Percentiles rank a stretch among this genome's conserved stretches.
phyloP scores from a whole-genome alignment of 495 filamentous ascomycete genomes.

The Penicillium roqueforti region DNA sequence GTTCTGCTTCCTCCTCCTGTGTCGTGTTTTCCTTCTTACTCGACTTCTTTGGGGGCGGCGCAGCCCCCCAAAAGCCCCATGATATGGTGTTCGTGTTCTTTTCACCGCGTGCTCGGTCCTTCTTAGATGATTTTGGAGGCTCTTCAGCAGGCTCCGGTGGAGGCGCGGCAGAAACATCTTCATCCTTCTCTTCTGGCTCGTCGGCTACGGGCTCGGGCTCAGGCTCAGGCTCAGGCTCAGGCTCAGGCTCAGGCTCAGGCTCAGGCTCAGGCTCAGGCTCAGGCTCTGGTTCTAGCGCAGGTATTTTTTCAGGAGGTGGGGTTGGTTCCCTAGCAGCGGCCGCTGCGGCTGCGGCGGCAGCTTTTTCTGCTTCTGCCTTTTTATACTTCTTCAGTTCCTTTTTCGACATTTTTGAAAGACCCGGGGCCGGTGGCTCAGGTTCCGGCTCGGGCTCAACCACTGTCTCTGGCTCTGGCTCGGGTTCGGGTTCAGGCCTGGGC shows the following conservation, averaged over 20 bases:
- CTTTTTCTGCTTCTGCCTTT: conserved; percentile 22
- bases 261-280: conserved; percentile 21
- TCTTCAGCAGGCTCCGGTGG: conserved; percentile 44
- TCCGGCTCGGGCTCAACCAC: conserved; percentile 29
- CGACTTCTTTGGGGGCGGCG: conserved; percentile 47
- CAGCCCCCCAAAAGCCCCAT: conserved; percentile 58
- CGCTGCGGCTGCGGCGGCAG: conserved; percentile 16
- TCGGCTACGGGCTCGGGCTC: conserved; percentile 13
- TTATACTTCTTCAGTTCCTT: conserved; percentile 33
- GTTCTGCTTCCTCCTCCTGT: conserved; percentile 23
- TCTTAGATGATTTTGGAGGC: conserved; percentile 48
- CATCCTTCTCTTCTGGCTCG: conserved; percentile 20
- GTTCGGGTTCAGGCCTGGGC: conserved; percentile 30
- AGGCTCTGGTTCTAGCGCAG: conserved; percentile 25
- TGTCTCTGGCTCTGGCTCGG: conserved; percentile 29
- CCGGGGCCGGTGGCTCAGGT: conserved; percentile 20
- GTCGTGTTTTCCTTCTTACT: conserved; percentile 38
- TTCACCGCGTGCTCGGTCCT: conserved; percentile 56
- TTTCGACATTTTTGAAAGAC: conserved; percentile 27
- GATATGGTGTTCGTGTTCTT: conserved; percentile 43
- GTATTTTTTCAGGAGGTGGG: conserved; percentile 37
- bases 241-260: conserved; percentile 8
- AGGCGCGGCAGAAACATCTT: conserved; percentile 47
- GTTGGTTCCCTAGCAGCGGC: conserved; percentile 69
- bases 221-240: conserved; percentile 4